Percentiles rank a stretch among this genome's conserved stretches.
phyloP scores from a whole-genome alignment of 257 asterid genomes.

The Perilla frutescens region DNA sequence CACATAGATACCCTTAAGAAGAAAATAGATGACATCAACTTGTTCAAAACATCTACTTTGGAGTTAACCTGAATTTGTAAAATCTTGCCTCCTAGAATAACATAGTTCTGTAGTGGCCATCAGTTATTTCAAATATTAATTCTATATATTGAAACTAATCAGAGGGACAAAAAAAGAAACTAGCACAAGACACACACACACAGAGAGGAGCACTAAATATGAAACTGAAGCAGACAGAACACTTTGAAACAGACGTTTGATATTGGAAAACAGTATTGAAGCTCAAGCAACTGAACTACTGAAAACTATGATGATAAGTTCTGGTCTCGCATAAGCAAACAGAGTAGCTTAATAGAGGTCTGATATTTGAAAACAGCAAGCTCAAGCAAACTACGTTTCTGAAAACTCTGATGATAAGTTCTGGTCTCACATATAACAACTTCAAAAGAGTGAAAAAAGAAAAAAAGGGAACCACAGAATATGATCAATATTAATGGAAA shows the following conservation, averaged over 20 bases:
- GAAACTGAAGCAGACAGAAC: slow-evolving; percentile 16
- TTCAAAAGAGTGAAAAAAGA: neutral
- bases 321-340: neutral
- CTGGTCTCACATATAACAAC: neutral
- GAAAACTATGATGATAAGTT: neutral
- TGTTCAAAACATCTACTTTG: neutral
- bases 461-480: neutral
- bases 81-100: neutral
- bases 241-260: neutral
- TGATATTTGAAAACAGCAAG: neutral
- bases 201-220: neutral
- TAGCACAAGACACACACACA: neutral
- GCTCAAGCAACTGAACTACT: neutral
- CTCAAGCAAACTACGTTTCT: neutral
- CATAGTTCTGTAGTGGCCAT: neutral
- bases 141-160: neutral
- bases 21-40: slow-evolving; percentile 13
- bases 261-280: neutral
- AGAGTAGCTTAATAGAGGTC: neutral
- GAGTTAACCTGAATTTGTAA: neutral
- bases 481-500: neutral
- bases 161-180: neutral
- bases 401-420: neutral
- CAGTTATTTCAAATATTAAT: neutral
- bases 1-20: slow-evolving; percentile 40